Conservation (phyloP, 2,329 filamentous ascomycete species). For the Tolypocladium endophyticum region DNA sequence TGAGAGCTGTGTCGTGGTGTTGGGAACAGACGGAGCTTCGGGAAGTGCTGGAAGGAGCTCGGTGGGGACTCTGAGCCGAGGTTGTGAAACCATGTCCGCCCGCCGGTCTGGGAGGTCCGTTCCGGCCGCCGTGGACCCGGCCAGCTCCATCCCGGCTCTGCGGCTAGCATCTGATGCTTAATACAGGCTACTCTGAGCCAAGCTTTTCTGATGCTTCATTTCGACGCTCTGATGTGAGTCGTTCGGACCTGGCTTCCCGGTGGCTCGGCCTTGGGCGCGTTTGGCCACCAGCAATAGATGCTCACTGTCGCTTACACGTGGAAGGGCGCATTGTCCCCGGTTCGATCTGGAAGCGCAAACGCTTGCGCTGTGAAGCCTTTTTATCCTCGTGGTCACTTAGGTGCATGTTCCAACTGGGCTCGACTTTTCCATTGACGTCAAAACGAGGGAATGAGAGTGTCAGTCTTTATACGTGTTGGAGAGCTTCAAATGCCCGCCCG, state of each 20-base stretch:
- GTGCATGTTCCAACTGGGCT: too few species aligned
- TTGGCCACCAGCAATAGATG: neutral
- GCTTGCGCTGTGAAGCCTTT: too few species aligned
- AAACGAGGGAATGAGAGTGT: too few species aligned
- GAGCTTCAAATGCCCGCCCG: too few species aligned
- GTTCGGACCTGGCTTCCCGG: neutral
- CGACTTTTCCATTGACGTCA: too few species aligned
- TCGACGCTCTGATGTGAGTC: neutral
- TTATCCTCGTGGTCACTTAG: too few species aligned
- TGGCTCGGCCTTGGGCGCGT: neutral
- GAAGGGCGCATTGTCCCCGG: too few species aligned
- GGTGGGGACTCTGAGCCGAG: neutral
- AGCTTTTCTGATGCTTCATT: neutral
- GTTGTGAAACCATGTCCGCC: neutral
- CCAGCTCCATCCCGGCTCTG: neutral
- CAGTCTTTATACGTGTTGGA: too few species aligned
- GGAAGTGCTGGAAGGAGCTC: neutral
- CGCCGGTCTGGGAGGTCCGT: neutral
- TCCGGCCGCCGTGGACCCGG: neutral
- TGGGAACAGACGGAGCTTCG: neutral
- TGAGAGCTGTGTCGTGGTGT: neutral
- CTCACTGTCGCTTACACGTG: too few species aligned
- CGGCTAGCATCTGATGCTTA: neutral
- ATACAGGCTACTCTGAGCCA: neutral
- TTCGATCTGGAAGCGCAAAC: too few species aligned